These are phyloP conservation scores for Albizia julibrissin DNA, from an alignment of 306 rosid genomes.

Conservation along the genomic window DNA sequence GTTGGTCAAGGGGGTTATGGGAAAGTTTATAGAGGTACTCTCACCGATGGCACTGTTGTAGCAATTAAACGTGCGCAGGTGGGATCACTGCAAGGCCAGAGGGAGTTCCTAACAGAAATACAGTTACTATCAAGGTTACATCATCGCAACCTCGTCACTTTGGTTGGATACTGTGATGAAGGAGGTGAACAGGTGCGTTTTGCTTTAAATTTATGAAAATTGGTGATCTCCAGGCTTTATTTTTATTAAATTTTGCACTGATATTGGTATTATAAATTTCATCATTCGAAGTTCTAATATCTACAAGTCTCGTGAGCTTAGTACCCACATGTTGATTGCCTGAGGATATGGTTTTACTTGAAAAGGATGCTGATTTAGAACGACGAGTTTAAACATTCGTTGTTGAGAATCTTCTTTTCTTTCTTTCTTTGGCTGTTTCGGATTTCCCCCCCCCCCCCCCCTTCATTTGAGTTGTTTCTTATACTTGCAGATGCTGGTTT, in stretches of 20 bases:
- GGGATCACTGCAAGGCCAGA: constrained; percentile 81
- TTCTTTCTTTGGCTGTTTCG: constrained; percentile 29
- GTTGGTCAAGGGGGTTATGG: constrained; percentile 90
- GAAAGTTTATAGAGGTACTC: constrained; percentile 73
- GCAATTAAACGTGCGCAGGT: constrained; percentile 92
- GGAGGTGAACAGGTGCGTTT: constrained; percentile 74
- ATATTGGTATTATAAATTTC: constrained; percentile 11
- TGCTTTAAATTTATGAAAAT: constrained; percentile 14
- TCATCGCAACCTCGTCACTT: constrained; percentile 84
- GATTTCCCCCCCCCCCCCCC: constrained; percentile 21
- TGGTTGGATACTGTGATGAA: constrained; percentile 81
- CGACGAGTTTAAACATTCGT: too few species aligned
- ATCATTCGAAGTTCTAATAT: constrained; percentile 12
- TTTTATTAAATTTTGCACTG: background rate
- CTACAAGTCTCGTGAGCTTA: background rate
- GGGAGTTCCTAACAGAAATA: constrained; percentile 89
- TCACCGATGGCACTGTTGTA: constrained; percentile 59
- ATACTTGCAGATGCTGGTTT: constrained; percentile 87
- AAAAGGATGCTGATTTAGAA: background rate
- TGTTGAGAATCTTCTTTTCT: background rate
- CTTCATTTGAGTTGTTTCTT: constrained; percentile 25
- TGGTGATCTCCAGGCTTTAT: background rate
- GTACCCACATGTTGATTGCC: background rate
- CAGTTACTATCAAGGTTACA: constrained; percentile 73
- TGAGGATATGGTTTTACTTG: background rate